phyloP scores from a whole-genome alignment of 2,329 filamentous ascomycete species.

The Fusarium pininemorale region DNA sequence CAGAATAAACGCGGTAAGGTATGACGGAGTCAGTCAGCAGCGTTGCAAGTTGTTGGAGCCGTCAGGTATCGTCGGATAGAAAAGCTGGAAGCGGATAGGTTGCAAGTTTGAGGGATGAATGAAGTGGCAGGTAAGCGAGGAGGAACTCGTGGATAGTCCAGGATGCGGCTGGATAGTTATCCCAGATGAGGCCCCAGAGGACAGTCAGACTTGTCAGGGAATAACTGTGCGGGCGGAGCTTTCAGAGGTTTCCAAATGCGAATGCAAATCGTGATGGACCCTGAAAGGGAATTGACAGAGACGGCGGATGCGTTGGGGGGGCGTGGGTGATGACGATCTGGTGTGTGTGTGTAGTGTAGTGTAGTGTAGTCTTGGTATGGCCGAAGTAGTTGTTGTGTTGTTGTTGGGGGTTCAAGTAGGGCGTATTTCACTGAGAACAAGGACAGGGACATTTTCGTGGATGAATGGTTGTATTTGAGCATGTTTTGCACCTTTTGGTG shows the following conservation, averaged over 20 bases:
- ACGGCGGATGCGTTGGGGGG: background rate
- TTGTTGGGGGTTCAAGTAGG: background rate
- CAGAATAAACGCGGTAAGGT: constrained; percentile 10
- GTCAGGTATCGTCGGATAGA: constrained; percentile 19
- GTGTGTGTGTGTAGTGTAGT: background rate
- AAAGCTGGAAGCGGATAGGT: constrained; percentile 6
- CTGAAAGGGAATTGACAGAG: constrained; percentile 18
- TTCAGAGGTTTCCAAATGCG: constrained; percentile 11
- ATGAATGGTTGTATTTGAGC: background rate
- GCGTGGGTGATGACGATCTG: background rate
- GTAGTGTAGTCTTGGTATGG: constrained; percentile 1
- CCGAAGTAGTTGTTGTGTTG: background rate
- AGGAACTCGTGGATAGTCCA: background rate
- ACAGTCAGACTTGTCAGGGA: background rate
- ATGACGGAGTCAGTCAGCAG: constrained; percentile 10
- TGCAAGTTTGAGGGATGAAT: background rate
- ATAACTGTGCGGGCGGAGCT: background rate
- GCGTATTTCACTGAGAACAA: background rate
- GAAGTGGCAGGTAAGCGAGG: constrained; percentile 18
- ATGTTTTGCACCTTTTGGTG: background rate
- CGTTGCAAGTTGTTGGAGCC: constrained; percentile 1
- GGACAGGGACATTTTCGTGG: background rate
- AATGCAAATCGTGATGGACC: constrained; percentile 29
- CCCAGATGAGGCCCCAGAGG: background rate
- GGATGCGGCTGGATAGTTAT: constrained; percentile 31